Evolutionary conservation across 306 rosid genomes (phyloP).

Genomic region (Vigna nakashimae): DNA sequence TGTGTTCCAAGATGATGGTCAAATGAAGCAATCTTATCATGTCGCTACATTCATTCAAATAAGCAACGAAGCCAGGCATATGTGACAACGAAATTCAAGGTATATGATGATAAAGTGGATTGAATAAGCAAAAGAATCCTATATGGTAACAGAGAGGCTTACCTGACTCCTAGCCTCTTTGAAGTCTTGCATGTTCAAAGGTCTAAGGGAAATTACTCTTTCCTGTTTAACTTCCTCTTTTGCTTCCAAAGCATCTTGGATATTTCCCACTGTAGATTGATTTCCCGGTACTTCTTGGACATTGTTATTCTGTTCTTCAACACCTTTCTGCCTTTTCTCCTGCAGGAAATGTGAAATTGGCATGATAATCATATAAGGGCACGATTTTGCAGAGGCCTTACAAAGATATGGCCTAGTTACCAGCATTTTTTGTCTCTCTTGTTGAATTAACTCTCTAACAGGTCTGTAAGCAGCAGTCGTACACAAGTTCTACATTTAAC

Average conservation of each 20-base stretch:
- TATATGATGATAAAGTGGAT: neutral
- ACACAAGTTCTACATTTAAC: constrained; percentile 75
- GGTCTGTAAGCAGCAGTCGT: constrained; percentile 95
- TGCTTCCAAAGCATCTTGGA: constrained; percentile 35
- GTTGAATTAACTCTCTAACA: constrained; percentile 80
- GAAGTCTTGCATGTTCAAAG: constrained; percentile 82
- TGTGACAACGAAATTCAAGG: neutral
- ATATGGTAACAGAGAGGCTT: neutral
- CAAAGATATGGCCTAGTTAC: constrained; percentile 46
- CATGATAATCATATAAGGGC: constrained; percentile 5
- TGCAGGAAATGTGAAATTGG: constrained; percentile 26
- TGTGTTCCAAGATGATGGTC: constrained; percentile 42
- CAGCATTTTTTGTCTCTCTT: constrained; percentile 71
- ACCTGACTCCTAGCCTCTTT: constrained; percentile 81
- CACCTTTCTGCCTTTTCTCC: constrained; percentile 66
- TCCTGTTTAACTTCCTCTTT: constrained; percentile 50
- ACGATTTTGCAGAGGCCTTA: neutral
- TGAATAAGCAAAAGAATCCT: neutral
- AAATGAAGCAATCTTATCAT: constrained; percentile 28
- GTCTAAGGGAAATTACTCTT: constrained; percentile 77
- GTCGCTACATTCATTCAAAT: neutral
- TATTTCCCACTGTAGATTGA: no score
- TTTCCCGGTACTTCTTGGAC: neutral
- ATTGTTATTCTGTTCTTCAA: constrained; percentile 36
- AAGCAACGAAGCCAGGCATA: neutral